Base-by-base conservation (phyloP, 1,139 yeast species). In the Candida freyschussii region DNA sequence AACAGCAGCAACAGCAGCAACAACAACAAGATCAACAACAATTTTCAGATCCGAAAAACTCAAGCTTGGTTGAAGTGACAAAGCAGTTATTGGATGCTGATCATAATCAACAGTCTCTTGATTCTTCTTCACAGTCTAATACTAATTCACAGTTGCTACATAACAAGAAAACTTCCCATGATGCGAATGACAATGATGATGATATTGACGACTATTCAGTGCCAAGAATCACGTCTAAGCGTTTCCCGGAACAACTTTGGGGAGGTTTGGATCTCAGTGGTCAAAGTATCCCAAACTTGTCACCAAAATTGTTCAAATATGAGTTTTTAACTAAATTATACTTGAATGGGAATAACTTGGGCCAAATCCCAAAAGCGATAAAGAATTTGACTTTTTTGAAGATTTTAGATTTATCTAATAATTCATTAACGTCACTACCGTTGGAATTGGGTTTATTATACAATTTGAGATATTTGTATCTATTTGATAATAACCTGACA, bases 251-350 rank as follows among this genome's bases (percentile, higher is more conserved):
- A n/a, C 96, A 89, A 60, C 71, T 83, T 51, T 93, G 99, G 99
- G 83, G 95, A 35, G 93, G 91, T 17, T 67, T 93, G 46, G 99
- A 93, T 62, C 67, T 91, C 45, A 78, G 94, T 47, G 96, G 96
- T 36, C 95, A 91, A 59, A 87, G 94, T 16, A 65, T 91, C 34
- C 67, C 76, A 43, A 72, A 75, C 41, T 52, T 89, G 27, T 75
- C 87, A 12, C 76, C 82, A 17, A 81, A 79, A 48, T 62, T 93
- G 37, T 86, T 87, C 65, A 77, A 78, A 32, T 93, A 87, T 58
- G 74, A 75, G 40, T 93, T 93, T 52, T 69, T 93, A 52, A 94
- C 93, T 53, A 80, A 91, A 40, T 69, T 93, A 36, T 91, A 83
- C 56, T 65, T 93, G 52, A 85, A 82, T 59, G 95, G 95, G 54